Percentiles rank a stretch among this genome's conserved stretches.
Evolutionary conservation across 164 flowering plant species (phyloP).

Genomic region (Piper longum): DNA sequence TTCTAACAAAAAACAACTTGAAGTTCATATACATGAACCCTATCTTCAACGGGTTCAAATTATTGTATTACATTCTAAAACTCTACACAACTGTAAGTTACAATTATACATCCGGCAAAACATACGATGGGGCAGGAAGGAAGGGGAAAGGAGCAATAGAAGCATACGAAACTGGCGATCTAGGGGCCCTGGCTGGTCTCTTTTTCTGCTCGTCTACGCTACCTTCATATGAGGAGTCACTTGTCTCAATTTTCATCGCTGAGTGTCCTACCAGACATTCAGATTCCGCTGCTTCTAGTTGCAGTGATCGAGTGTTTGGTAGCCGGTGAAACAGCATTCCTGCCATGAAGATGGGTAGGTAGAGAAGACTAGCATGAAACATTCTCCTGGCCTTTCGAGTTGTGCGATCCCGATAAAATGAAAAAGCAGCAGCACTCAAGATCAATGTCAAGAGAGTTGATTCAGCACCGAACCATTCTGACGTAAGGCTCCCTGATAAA

Average conservation of each 20-base stretch:
- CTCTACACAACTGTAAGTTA: no score
- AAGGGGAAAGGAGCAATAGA: slow-evolving; percentile 88
- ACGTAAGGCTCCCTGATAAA: slow-evolving; percentile 67
- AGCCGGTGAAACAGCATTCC: slow-evolving; percentile 70
- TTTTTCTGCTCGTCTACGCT: slow-evolving; percentile 5
- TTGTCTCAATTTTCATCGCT: slow-evolving; percentile 7
- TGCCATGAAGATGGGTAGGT: slow-evolving; percentile 84
- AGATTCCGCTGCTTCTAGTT: slow-evolving; percentile 9
- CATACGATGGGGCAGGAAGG: slow-evolving; percentile 59
- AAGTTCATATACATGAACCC: not conserved
- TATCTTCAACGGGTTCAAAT: not conserved
- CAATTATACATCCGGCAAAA: slow-evolving; percentile 10
- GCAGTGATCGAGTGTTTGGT: slow-evolving; percentile 26
- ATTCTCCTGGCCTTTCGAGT: slow-evolving; percentile 54
- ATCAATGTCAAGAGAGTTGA: slow-evolving; percentile 58
- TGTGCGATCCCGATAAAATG: slow-evolving; percentile 54
- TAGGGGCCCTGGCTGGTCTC: slow-evolving; percentile 10
- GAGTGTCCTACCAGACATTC: slow-evolving; percentile 6
- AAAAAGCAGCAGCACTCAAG: slow-evolving; percentile 52
- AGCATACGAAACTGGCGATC: slow-evolving; percentile 76
- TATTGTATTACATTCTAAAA: not conserved
- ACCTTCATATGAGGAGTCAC: slow-evolving; percentile 6
- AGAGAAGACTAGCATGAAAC: slow-evolving; percentile 89
- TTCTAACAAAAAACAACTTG: not conserved
- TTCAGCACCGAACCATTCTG: slow-evolving; percentile 81